Base-by-base conservation (phyloP, 768 basidiomycete species). In the Porphyrellus cyaneotinctus region DNA sequence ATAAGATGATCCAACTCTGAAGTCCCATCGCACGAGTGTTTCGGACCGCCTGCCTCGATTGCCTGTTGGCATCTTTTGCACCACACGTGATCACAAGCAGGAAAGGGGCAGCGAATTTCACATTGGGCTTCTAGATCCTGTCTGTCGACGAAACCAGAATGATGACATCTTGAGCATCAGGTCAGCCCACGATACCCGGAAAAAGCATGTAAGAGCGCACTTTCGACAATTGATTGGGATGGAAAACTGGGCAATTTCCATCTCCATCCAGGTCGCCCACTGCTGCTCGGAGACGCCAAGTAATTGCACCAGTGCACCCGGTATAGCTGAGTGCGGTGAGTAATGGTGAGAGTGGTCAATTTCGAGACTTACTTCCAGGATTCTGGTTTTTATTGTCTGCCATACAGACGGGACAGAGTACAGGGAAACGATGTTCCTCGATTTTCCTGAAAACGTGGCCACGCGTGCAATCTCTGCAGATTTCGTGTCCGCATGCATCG, bases 11-110 rank as follows among this genome's bases (percentile, higher is more conserved):
- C 72, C 18, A 85, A 67, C 55, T 85, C 83, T 1, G 73, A 67
- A 1, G 77, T 70, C 12, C 80, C 82, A 52, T 84, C 83, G 58
- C 84, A 86, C 1, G 79, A 79, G 59, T 84, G 81, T 45, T 68
- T 62, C 6, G 71, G 69, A n/a, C 70, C 75, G 23, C 52, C 64
- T 11, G 65, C 31, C 0, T 60, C 63, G 23, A 74, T 51, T 52
- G 66, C 37, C 51, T 81, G 78, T 44, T 76, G 76, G 61, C 85
- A 86, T 18, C 61, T 64, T 66, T 76, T 83, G 64, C 84, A 86
- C 85, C 84, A 86, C 26, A 72, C 67, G 53, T 81, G 69, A 5
- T 69, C 62, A 52, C 84, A 86, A 4, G 61, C 59, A 0, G 71
- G 72, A 33, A 77, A 62, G 4, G 82, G 82, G 56, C 85, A 86